phyloP scores from a whole-genome alignment of 257 asterid species.

The Nicotiana sylvestris region DNA sequence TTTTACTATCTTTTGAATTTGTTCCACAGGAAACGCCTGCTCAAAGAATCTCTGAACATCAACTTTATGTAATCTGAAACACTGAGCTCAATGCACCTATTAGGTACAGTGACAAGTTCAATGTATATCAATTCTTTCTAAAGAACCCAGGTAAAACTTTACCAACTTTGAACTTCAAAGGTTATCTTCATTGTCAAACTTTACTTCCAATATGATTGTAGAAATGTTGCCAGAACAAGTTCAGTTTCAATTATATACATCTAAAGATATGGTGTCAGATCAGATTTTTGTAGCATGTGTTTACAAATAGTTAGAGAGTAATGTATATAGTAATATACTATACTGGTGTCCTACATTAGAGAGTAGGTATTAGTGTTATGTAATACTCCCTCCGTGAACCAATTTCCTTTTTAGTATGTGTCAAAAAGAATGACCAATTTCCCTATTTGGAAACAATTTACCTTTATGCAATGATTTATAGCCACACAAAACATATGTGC shows the following conservation, averaged over 20 bases:
- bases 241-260: not conserved
- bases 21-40: constrained; percentile 31
- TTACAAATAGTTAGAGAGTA: not conserved
- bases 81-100: not conserved
- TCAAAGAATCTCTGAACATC: not conserved
- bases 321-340: too few species aligned
- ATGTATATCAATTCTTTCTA: constrained; percentile 4
- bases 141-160: not conserved
- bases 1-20: constrained; percentile 24
- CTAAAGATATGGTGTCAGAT: not conserved
- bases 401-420: too few species aligned
- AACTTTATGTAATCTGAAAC: not conserved
- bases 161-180: not conserved
- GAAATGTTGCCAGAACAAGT: not conserved
- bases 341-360: too few species aligned
- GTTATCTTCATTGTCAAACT: not conserved
- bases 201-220: not conserved
- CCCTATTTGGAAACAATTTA: too few species aligned
- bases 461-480: too few species aligned
- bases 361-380: too few species aligned
- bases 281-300: not conserved
- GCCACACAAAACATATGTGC: too few species aligned
- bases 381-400: too few species aligned
- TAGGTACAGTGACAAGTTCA: not conserved
- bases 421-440: too few species aligned